These are phyloP conservation scores for Delonix regia DNA, from an alignment of 306 rosid genomes.

Conservation along the genomic window DNA sequence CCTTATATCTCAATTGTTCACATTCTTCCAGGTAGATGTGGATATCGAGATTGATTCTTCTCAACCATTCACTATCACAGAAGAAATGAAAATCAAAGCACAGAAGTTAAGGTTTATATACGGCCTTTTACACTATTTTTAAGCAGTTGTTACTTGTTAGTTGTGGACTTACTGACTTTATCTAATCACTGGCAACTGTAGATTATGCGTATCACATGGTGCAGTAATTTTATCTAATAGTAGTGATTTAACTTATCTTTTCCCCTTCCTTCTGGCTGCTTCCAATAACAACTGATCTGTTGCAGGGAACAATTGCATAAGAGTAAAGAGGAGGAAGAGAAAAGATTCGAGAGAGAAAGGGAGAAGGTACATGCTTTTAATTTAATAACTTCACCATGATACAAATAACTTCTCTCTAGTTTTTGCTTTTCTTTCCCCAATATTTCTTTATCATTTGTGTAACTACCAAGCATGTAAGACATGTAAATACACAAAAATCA, in stretches of 20 bases:
- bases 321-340: constrained; percentile 51
- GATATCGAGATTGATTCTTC: constrained; percentile 61
- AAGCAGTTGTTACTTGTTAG: not conserved
- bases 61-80: constrained; percentile 61
- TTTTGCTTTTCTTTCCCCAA: not conserved
- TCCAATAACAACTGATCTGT: constrained; percentile 8
- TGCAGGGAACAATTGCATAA: constrained; percentile 51
- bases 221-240: not conserved
- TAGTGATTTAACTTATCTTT: constrained; percentile 8
- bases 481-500: no score
- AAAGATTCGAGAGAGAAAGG: constrained; percentile 48
- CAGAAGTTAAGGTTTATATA: constrained; percentile 55
- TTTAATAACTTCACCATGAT: not conserved
- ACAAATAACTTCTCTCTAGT: not conserved
- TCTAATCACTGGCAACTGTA: not conserved
- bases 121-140: constrained; percentile 4
- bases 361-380: constrained; percentile 62
- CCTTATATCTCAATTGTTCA: constrained; percentile 26
- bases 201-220: not conserved
- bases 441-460: not conserved
- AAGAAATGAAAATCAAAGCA: constrained; percentile 66
- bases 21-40: constrained; percentile 54
- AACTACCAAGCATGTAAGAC: no score
- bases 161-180: not conserved
- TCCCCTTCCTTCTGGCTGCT: constrained; percentile 13